Percentiles rank a stretch among this genome's conserved stretches.
Conservation (phyloP, 1,284 basidiomycete species). For the Puccinia coronata region DNA sequence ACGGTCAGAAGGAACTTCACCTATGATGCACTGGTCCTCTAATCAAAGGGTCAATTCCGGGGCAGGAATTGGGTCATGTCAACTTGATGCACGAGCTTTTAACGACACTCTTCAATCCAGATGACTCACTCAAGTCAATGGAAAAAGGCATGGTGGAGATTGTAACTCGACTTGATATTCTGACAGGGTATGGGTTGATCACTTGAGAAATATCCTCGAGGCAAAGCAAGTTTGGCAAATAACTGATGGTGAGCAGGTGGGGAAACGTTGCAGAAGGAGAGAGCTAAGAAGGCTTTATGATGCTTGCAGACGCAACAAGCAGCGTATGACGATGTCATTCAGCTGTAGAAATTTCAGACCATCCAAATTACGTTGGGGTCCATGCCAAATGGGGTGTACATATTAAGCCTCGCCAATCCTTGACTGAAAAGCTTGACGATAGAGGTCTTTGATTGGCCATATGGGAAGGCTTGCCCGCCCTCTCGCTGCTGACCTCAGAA, state of each 20-base stretch:
- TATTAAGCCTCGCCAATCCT: background rate
- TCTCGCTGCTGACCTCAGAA: no score
- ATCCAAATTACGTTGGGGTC: background rate
- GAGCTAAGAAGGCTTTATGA: background rate
- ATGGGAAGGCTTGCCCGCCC: no score
- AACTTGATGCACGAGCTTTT: no score
- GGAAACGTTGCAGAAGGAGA: background rate
- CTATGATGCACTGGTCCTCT: constrained; percentile 31
- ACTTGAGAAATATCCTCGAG: no score
- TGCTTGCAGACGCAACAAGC: background rate
- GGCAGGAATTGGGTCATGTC: background rate
- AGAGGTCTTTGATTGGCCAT: background rate
- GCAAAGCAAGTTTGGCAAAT: background rate
- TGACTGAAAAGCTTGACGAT: background rate
- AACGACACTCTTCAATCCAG: no score
- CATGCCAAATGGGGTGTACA: background rate
- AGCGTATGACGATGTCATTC: background rate
- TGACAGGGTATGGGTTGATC: no score
- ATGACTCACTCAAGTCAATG: constrained; percentile 25
- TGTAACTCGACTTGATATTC: background rate
- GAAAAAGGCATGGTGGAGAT: constrained; percentile 25
- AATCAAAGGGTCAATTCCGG: background rate
- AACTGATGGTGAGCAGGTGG: background rate
- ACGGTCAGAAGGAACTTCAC: background rate
- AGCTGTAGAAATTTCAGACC: background rate